Evolutionary conservation across 192 early-diverging fungal genomes (phyloP).

Genomic region (Mortierella alpina): DNA sequence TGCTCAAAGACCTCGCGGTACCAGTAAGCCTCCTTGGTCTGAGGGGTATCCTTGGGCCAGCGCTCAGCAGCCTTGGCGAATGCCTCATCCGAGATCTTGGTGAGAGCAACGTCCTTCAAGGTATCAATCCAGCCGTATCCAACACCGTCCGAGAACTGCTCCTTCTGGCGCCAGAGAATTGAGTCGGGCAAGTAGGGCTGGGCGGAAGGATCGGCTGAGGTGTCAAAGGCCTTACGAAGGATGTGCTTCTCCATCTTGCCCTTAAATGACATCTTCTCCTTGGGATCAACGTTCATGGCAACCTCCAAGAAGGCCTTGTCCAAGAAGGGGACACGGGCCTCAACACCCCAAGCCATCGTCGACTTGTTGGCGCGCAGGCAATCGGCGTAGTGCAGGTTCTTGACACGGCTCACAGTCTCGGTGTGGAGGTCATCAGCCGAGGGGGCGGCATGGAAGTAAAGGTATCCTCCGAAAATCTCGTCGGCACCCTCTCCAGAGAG

Average conservation of each 20-base stretch:
- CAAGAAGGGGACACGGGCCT: constrained; percentile 97
- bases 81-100: constrained; percentile 80
- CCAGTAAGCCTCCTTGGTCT: constrained; percentile 97
- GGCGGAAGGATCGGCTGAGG: constrained; percentile 72
- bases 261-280: constrained; percentile 83
- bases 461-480: constrained; percentile 97
- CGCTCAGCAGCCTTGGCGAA: constrained; percentile 74
- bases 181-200: constrained; percentile 88
- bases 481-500: constrained; percentile 96
- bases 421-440: constrained; percentile 84
- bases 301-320: constrained; percentile 94
- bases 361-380: constrained; percentile 99
- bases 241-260: constrained; percentile 94
- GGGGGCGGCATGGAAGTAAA: constrained; percentile 98
- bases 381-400: constrained; percentile 97
- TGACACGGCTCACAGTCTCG: constrained; percentile 92
- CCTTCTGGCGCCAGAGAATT: constrained; percentile 98
- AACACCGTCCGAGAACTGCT: constrained; percentile 99
- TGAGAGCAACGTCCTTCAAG: constrained; percentile 82
- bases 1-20: constrained; percentile 95
- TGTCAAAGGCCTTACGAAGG: constrained; percentile 96
- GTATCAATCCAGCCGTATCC: constrained; percentile 98
- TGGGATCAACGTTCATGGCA: constrained; percentile 87
- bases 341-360: constrained; percentile 99
- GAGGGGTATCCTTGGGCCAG: constrained; percentile 91